phyloP scores from a whole-genome alignment of 371 early-diverging fungal species.

The Mucor indicus region DNA sequence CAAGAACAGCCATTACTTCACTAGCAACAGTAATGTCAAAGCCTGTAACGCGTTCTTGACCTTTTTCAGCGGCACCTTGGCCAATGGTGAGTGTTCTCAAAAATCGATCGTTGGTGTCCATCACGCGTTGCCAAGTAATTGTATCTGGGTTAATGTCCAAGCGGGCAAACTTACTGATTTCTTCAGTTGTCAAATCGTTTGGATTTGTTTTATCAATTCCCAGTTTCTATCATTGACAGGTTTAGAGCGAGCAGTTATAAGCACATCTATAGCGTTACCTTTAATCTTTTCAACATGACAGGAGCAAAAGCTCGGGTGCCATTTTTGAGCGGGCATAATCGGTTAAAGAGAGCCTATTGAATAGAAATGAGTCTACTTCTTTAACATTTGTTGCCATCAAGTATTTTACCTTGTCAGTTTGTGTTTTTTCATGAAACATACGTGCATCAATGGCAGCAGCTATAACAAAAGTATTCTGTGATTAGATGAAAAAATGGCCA shows the following conservation, averaged over 20 bases:
- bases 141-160: conserved; percentile 90
- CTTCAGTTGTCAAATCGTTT: conserved; percentile 75
- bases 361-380: no score
- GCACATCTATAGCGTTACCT: no score
- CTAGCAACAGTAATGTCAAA: conserved; percentile 97
- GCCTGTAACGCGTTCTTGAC: conserved; percentile 83
- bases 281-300: conserved; percentile 86
- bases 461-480: no score
- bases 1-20: conserved; percentile 97
- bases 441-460: conserved; percentile 98
- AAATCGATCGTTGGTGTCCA: conserved; percentile 95
- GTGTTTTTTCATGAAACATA: conserved; percentile 95
- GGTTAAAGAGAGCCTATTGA: conserved; percentile 85
- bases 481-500: no score
- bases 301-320: conserved; percentile 78
- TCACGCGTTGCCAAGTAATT: conserved; percentile 94
- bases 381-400: no score
- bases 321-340: conserved; percentile 86
- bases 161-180: conserved; percentile 76
- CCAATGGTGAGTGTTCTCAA: conserved; percentile 89
- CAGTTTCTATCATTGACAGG: conserved; percentile 67
- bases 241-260: no score
- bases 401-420: conserved; percentile 81
- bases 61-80: conserved; percentile 83
- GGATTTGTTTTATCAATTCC: conserved; percentile 83